Evolutionary conservation across 75 land plant species (phyloP).

Genomic region (Cryptomeria japonica): DNA sequence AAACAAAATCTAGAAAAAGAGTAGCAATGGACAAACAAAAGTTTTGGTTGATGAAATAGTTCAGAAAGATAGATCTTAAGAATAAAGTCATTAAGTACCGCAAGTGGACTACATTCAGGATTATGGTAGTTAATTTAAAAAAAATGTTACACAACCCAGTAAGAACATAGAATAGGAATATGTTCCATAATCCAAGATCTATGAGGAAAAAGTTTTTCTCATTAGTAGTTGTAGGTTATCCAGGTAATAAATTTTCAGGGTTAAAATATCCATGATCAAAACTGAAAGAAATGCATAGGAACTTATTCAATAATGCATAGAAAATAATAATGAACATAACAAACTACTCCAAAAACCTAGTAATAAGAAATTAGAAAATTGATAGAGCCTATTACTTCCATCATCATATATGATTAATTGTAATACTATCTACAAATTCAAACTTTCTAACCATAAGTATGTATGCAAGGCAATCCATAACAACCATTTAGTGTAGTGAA

Average conservation of each 20-base stretch:
- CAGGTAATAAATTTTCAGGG: constrained; percentile 94
- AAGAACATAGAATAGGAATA: neutral
- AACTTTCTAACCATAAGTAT: neutral
- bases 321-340: neutral
- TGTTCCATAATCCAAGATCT: constrained; percentile 91
- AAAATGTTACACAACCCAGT: neutral
- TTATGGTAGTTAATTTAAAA: neutral
- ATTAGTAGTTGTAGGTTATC: constrained; percentile 81
- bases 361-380: neutral
- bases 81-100: neutral
- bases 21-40: neutral
- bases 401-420: neutral
- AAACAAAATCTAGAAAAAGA: neutral
- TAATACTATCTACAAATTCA: neutral
- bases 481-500: constrained; percentile 81
- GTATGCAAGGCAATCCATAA: constrained; percentile 92
- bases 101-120: neutral
- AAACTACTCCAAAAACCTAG: neutral
- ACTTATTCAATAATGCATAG: neutral
- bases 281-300: constrained; percentile 25
- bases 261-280: constrained; percentile 99
- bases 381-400: neutral
- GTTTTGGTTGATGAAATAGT: neutral
- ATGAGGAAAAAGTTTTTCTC: constrained; percentile 92
- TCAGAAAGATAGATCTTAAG: neutral